These are phyloP conservation scores for Daldinia loculata DNA, from an alignment of 495 filamentous ascomycete genomes.

Conservation along the genomic window DNA sequence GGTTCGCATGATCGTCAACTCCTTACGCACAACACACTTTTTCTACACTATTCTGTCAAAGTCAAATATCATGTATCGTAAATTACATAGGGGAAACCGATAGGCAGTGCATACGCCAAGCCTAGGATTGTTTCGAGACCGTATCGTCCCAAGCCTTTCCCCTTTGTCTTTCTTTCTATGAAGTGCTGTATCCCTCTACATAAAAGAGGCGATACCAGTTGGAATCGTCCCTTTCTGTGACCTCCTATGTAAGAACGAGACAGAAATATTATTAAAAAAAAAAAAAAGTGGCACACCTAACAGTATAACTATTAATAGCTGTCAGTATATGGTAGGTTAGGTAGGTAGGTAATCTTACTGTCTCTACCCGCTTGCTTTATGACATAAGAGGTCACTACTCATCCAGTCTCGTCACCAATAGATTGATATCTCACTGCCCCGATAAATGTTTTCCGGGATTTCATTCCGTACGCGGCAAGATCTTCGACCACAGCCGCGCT, in stretches of 20 bases:
- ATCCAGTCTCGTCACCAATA: background rate
- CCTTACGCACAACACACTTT: background rate
- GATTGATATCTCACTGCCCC: background rate
- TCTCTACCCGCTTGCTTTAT: too few species aligned
- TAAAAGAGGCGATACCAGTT: background rate
- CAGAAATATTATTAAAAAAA: too few species aligned
- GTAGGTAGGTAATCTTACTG: background rate
- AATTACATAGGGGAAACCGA: background rate
- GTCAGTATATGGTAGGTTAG: background rate
- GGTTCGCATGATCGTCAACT: conserved; percentile 29
- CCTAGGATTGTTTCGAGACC: background rate
- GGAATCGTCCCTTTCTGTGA: background rate
- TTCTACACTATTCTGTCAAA: too few species aligned
- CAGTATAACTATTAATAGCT: too few species aligned
- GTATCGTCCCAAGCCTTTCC: background rate
- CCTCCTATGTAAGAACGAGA: background rate
- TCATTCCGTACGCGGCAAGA: conserved; percentile 12
- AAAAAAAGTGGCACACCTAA: too few species aligned
- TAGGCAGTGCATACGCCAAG: background rate
- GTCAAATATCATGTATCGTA: background rate
- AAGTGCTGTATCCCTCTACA: too few species aligned
- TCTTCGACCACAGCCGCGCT: conserved; percentile 25
- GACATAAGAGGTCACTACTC: too few species aligned
- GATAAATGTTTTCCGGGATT: conserved; percentile 3
- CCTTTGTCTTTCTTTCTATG: background rate